Conservation (phyloP, 257 asterid genomes). For the Petrea volubilis region DNA sequence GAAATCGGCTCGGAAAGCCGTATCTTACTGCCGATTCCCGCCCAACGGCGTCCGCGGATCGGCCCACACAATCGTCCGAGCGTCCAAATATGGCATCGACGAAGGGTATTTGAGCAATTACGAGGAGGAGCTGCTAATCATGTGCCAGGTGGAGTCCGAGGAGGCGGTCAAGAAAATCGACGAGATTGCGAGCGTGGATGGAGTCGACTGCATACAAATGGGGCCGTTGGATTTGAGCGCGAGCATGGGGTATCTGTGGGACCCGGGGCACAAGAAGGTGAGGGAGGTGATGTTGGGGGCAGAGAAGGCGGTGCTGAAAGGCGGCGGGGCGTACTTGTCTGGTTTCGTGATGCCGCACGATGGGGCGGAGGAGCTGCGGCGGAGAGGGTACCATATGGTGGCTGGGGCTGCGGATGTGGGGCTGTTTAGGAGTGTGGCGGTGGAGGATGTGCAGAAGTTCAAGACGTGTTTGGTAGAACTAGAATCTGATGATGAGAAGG, state of each 20-base stretch:
- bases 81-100: slow-evolving; percentile 71
- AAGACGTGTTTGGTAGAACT: slow-evolving; percentile 36
- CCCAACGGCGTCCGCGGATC: slow-evolving; percentile 81
- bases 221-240: slow-evolving; percentile 93
- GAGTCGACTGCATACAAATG: slow-evolving; percentile 82
- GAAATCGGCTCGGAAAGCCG: slow-evolving; percentile 65
- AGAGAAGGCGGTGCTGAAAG: slow-evolving; percentile 58
- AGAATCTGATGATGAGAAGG: slow-evolving; percentile 28
- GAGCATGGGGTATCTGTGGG: slow-evolving; percentile 84
- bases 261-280: slow-evolving; percentile 84
- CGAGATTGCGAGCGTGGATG: slow-evolving; percentile 72
- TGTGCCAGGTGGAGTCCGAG: slow-evolving; percentile 79
- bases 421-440: slow-evolving; percentile 62
- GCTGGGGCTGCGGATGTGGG: slow-evolving; percentile 69
- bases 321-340: slow-evolving; percentile 51
- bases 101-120: slow-evolving; percentile 67
- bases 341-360: slow-evolving; percentile 89
- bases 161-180: slow-evolving; percentile 62
- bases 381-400: slow-evolving; percentile 82
- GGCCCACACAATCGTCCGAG: slow-evolving; percentile 79
- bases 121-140: slow-evolving; percentile 65
- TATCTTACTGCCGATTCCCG: slow-evolving; percentile 72
- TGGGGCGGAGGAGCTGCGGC: slow-evolving; percentile 46
- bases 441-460: slow-evolving; percentile 69
- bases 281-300: slow-evolving; percentile 59